Evolutionary conservation across 2,329 filamentous ascomycete genomes (phyloP).

Genomic region (Pseudogymnoascus sp.): DNA sequence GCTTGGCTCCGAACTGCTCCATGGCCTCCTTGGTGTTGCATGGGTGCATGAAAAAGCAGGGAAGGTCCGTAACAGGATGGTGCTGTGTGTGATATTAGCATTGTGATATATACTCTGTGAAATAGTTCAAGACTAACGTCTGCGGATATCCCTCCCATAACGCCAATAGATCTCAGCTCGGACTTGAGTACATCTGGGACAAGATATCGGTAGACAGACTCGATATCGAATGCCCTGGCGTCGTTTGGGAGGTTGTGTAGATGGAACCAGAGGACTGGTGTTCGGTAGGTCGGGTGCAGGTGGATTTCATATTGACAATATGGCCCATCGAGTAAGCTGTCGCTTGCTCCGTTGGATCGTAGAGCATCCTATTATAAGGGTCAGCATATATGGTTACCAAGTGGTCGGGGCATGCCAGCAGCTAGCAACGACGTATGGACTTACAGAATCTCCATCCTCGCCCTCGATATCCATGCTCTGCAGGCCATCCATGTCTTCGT

Average conservation of each 20-base stretch:
- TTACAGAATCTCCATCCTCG: conserved; percentile 26
- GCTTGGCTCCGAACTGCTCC: conserved; percentile 48
- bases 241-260: conserved; percentile 50
- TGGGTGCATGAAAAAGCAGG: conserved; percentile 86
- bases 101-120: background rate
- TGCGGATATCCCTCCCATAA: conserved; percentile 67
- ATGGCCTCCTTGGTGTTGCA: conserved; percentile 82
- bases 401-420: conserved; percentile 16
- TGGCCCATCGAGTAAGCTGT: conserved; percentile 19
- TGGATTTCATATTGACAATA: conserved; percentile 60
- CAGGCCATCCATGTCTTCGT: conserved; percentile 16
- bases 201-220: conserved; percentile 62
- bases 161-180: conserved; percentile 51
- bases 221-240: conserved; percentile 53
- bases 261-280: conserved; percentile 70
- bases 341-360: background rate
- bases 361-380: background rate
- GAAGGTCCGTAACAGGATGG: conserved; percentile 71
- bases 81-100: conserved; percentile 20
- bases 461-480: conserved; percentile 19
- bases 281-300: conserved; percentile 65
- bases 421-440: conserved; percentile 4
- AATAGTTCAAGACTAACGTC: conserved; percentile 52
- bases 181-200: conserved; percentile 60
- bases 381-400: conserved; percentile 14